phyloP scores from a whole-genome alignment of 805 yeast species.

The Schwanniomyces pseudopolymorphus region DNA sequence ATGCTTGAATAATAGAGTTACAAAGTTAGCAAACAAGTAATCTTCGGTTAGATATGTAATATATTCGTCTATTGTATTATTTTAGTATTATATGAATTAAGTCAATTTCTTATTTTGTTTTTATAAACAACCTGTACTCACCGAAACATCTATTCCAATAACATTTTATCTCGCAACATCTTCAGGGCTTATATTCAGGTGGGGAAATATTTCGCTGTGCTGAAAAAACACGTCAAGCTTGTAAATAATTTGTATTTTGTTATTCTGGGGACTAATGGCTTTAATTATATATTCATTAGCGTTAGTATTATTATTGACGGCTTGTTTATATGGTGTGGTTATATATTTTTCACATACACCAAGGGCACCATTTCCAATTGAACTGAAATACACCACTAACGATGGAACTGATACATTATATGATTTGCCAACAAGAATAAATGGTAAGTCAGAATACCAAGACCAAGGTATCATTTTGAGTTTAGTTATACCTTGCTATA shows the following conservation, averaged over 20 bases:
- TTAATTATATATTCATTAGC: background rate
- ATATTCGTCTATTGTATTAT: background rate
- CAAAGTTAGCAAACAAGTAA: constrained; percentile 32
- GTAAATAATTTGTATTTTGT: background rate
- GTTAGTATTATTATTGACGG: background rate
- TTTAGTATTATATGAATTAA: background rate
- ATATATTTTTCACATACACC: constrained; percentile 63
- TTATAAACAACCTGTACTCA: background rate
- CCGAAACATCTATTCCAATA: background rate
- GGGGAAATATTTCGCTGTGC: background rate
- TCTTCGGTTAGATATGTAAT: background rate
- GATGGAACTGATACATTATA: constrained; percentile 27
- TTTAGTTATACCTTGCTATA: constrained; percentile 91
- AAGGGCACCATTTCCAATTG: constrained; percentile 52
- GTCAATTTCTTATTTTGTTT: background rate
- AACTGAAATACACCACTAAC: constrained; percentile 53
- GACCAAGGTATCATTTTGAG: constrained; percentile 54
- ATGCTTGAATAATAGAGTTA: constrained; percentile 42
- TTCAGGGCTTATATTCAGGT: background rate
- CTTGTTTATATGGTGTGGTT: constrained; percentile 38
- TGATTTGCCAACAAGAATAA: constrained; percentile 34
- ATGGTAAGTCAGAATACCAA: constrained; percentile 12
- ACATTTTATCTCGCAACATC: background rate
- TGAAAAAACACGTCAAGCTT: background rate
- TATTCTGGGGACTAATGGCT: background rate